Conservation (phyloP, 2,329 filamentous ascomycete genomes). For the Leptographium lundbergii region DNA sequence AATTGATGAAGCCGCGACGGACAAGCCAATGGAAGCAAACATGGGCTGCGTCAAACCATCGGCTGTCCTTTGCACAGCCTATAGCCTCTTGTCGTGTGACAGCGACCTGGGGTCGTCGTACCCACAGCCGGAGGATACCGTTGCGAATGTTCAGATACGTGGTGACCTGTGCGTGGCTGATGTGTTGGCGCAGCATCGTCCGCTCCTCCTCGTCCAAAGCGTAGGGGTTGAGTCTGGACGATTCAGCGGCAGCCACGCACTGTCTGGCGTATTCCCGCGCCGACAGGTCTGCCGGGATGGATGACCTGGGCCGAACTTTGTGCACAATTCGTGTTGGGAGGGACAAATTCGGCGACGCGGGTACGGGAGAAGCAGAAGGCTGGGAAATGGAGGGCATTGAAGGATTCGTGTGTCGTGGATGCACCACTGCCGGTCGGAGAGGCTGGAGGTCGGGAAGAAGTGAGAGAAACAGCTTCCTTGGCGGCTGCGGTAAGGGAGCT, state of each 20-base stretch:
- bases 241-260: conserved; percentile 79
- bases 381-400: not conserved
- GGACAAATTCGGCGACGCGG: not conserved
- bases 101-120: conserved; percentile 68
- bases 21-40: conserved; percentile 89
- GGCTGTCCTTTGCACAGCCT: conserved; percentile 74
- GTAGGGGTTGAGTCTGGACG: conserved; percentile 81
- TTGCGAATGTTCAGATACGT: conserved; percentile 95
- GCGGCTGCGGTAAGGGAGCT: not conserved
- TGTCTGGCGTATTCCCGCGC: conserved; percentile 76
- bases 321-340: conserved; percentile 11
- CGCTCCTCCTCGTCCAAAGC: conserved; percentile 79
- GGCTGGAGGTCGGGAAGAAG: not conserved
- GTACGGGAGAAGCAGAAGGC: not conserved
- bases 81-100: conserved; percentile 77
- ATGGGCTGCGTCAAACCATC: conserved; percentile 81
- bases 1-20: conserved; percentile 90
- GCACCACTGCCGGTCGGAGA: not conserved
- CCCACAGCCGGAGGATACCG: conserved; percentile 82
- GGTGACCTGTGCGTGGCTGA: conserved; percentile 82
- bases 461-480: not conserved
- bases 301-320: conserved; percentile 62
- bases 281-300: conserved; percentile 65
- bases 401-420: not conserved
- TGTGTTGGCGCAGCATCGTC: conserved; percentile 61